Percentiles rank a stretch among this genome's conserved stretches.
These are phyloP conservation scores for Dactylellina drechsleri DNA, from an alignment of 2,329 filamentous ascomycete species.

Conservation along the genomic window DNA sequence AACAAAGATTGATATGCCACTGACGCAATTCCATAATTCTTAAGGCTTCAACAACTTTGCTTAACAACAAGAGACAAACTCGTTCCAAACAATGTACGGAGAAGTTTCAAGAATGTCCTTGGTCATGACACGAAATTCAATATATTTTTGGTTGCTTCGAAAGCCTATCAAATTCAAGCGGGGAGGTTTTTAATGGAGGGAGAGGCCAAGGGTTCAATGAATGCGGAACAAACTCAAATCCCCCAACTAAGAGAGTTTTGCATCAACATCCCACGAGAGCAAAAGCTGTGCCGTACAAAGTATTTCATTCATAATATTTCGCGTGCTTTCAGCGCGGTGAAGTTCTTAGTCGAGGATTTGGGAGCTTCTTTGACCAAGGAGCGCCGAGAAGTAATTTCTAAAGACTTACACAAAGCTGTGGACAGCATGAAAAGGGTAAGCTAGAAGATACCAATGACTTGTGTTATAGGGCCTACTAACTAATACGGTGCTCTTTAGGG, in stretches of 20 bases:
- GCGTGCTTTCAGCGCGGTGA: conserved; percentile 16
- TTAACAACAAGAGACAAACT: conserved; percentile 10
- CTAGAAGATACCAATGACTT: no score
- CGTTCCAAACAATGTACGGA: conserved; percentile 13
- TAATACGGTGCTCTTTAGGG: not conserved
- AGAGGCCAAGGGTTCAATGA: not conserved
- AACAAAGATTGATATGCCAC: not conserved
- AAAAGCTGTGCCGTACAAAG: conserved; percentile 17
- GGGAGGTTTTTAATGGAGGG: not conserved
- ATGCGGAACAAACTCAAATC: conserved; percentile 18
- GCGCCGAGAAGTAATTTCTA: conserved; percentile 19
- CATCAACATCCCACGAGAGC: conserved; percentile 19
- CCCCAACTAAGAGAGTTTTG: conserved; percentile 31
- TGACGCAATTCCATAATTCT: not conserved
- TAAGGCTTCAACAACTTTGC: conserved; percentile 28
- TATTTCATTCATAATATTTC: conserved; percentile 26
- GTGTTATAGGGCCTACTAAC: no score
- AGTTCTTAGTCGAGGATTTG: conserved; percentile 23
- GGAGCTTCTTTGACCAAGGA: not conserved
- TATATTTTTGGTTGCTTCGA: conserved; percentile 35
- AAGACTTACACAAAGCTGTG: conserved; percentile 19
- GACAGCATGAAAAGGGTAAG: conserved; percentile 20
- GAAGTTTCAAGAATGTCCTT: conserved; percentile 5
- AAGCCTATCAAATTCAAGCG: conserved; percentile 28
- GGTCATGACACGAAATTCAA: conserved; percentile 13